Conservation (phyloP, 148 eudicot genomes). For the Nepenthes gracilis region DNA sequence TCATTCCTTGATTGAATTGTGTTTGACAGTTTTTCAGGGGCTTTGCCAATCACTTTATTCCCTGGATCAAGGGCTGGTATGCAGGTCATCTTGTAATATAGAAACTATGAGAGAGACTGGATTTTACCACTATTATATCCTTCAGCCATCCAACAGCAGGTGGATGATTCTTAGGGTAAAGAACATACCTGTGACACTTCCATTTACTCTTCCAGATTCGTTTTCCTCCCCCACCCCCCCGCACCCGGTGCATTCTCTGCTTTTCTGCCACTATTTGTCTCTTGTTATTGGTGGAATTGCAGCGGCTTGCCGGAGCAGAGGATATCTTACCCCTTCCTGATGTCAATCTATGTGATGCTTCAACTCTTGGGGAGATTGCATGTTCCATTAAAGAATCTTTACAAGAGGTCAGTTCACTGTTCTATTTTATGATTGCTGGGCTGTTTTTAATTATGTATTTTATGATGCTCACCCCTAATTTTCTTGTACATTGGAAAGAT, state of each 20-base stretch:
- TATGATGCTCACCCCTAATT: no score
- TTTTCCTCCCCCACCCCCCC: constrained; percentile 1
- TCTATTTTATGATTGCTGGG: background rate
- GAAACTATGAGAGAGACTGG: constrained; percentile 51
- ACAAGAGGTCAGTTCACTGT: constrained; percentile 31
- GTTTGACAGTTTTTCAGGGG: constrained; percentile 53
- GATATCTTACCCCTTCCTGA: constrained; percentile 55
- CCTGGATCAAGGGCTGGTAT: constrained; percentile 67
- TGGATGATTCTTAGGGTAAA: constrained; percentile 74
- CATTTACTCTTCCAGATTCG: background rate
- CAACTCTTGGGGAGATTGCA: constrained; percentile 32
- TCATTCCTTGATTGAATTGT: constrained; percentile 11
- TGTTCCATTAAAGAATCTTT: constrained; percentile 39
- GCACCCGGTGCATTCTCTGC: background rate
- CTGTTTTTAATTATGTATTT: no score
- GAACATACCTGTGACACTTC: background rate
- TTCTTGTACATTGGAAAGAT: no score
- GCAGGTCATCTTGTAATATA: constrained; percentile 64
- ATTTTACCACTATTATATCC: constrained; percentile 56
- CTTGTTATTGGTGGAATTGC: constrained; percentile 13
- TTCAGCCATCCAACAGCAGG: constrained; percentile 65
- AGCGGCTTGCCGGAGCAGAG: constrained; percentile 76
- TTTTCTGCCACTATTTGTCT: background rate
- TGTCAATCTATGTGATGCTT: constrained; percentile 24
- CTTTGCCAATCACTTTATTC: constrained; percentile 53